Base-by-base conservation (phyloP, 768 basidiomycete genomes). In the Phylloporus arenicola region DNA sequence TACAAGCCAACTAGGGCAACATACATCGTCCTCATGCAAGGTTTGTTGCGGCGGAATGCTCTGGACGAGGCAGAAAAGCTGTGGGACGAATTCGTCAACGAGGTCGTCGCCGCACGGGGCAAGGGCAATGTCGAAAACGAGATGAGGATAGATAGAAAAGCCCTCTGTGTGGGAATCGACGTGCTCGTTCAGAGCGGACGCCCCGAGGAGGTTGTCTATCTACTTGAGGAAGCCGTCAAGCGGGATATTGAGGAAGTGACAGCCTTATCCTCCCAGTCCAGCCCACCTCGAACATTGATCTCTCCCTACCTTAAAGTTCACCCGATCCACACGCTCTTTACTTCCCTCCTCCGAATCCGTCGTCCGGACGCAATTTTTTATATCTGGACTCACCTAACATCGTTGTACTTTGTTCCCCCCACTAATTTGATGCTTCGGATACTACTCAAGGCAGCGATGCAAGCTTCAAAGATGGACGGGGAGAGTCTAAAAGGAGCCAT, bases 351-450 rank as follows among this genome's bases (percentile, higher is more conserved):
- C 22, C 72, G 72, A 19, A 72, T 73, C 17, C 68, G 73, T 27
- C 78, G 86, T 3, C 84, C 84, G 0, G 85, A 87, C 56, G 68
- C 76, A 7, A 75, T 84, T 4, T 83, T 87, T 62, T 68, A 68
- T 38, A 58, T 90, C 1, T 92, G 86, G 84, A 81, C 84, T n/a
- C 67, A 80, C 22, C 78, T 88, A 67, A 69, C 70, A 4, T 58
- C 65, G 0, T 63, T 90, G 3, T 92, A 86, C 62, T 74, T 71
- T 5, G 69, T 83, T 0, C 63, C 69, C 3, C 84, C 83, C 0
- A 78, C 85, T 41, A 63, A 73, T 16, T 63, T 67, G 44, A 79
- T 84, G 27, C 75, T 92, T 46, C 72, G 74, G 39, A 70, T 83
- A 47, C 60, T 92, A 11, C 73, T 91, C 43, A 75, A 81, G 46